Base-by-base conservation (phyloP, 768 basidiomycete genomes). In the Tulasnella sp. region DNA sequence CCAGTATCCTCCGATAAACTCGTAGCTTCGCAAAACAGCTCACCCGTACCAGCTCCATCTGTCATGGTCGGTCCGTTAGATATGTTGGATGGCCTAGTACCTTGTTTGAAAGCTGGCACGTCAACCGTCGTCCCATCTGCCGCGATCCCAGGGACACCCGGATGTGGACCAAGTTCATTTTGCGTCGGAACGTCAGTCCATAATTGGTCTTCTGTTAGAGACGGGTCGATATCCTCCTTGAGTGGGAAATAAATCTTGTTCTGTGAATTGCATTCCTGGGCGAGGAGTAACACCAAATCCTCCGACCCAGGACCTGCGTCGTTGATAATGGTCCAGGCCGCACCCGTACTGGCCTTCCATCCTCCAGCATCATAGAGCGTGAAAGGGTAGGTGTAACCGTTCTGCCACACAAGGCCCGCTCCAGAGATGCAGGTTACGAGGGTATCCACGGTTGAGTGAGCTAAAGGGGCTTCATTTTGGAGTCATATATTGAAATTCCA, bases 331-430 rank as follows among this genome's bases (percentile, higher is more conserved):
- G 63, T 60, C 37, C 63, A 61, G 19, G 58, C 32, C 45, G 62
- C 57, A 27, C 64, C 64, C 9, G 63, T 64, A 1, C 62, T 62
- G 6, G 60, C 61, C 36, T 60, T 61, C 64, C 63, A 65, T 32
- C 45, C 45, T 46, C 45, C 45, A 15, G 49, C 31, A 23, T 51
- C 54, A 32, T 57, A 21, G 15, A 36, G 25, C 7, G 23, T 31
- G 8, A 57, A 45, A 8, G 54, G 54, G 21, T 57, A 57, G 32
- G 54, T 57, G 41, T 27, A 9, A 29, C 54, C 54, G 54, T 57
- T 57, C 42, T 57, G 54, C 54, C 54, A 57, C 21, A 57, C 42
- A n/a, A 57, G 36, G 9, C 54, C 54, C 11, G 51, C n/a, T 9
- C 54, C 54, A 5, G 41, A 11, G 40, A 57, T 25, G 21, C 39